Conservation (phyloP, 176 grass and related monocot species). For the Eragrostis curvula region DNA sequence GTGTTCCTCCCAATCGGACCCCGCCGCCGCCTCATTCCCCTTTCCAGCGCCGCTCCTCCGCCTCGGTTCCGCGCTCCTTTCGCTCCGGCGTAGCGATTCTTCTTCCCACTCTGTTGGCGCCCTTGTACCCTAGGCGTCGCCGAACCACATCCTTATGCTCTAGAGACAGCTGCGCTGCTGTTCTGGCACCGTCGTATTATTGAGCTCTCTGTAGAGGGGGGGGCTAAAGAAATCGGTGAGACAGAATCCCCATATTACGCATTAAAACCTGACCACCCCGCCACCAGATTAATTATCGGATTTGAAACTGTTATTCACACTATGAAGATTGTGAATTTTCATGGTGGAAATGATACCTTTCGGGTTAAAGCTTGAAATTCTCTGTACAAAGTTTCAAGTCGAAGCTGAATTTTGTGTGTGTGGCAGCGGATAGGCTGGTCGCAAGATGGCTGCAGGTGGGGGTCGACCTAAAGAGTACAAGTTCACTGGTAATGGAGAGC, state of each 20-base stretch:
- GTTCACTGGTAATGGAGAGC: background rate
- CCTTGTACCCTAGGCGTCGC: background rate
- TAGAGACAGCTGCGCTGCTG: no score
- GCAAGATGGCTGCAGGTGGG: background rate
- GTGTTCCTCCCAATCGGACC: background rate
- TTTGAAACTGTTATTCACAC: no score
- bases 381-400: background rate
- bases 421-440: background rate
- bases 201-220: background rate
- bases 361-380: background rate
- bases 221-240: constrained; percentile 9
- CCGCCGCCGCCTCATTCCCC: background rate
- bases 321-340: no score
- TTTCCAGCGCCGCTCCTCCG: background rate
- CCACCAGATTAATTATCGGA: no score
- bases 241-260: background rate
- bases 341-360: no score
- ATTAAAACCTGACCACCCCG: background rate
- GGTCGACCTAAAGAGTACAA: background rate
- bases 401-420: background rate
- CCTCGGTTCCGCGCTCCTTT: background rate
- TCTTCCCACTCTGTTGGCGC: background rate
- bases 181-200: background rate
- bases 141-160: background rate
- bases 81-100: background rate